Evolutionary conservation across 2,329 filamentous ascomycete genomes (phyloP).

Genomic region (Cucurbitaria berberidis): DNA sequence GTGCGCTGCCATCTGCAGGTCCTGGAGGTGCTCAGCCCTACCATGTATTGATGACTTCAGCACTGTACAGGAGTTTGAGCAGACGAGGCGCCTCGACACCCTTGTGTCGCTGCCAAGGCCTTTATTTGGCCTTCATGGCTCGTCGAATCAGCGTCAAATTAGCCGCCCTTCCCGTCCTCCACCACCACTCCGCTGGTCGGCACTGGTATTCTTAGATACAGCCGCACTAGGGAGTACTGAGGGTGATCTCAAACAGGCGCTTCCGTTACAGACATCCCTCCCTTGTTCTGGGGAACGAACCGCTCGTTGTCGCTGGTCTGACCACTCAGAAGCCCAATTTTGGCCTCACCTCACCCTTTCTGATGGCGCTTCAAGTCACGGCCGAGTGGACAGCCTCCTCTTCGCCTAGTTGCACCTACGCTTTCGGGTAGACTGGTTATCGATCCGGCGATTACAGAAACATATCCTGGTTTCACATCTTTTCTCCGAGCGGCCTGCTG

Average conservation of each 20-base stretch:
- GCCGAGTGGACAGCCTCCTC: conserved; percentile 38
- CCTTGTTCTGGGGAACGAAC: conserved; percentile 33
- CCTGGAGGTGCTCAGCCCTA: conserved; percentile 39
- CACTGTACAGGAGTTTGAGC: conserved; percentile 16
- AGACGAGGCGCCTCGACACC: conserved; percentile 19
- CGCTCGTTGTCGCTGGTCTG: conserved; percentile 29
- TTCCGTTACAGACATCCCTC: conserved; percentile 33
- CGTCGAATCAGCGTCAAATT: conserved; percentile 39
- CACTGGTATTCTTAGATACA: conserved; percentile 45
- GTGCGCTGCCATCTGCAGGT: conserved; percentile 27
- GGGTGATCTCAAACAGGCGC: conserved; percentile 46
- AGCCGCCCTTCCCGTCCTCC: conserved; percentile 38
- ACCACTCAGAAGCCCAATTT: conserved; percentile 41
- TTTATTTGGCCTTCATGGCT: conserved; percentile 29
- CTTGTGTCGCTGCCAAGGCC: conserved; percentile 30
- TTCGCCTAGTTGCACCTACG: conserved; percentile 38
- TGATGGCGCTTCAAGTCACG: conserved; percentile 39
- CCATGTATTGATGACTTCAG: conserved; percentile 36
- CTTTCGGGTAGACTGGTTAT: conserved; percentile 34
- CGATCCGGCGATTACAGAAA: conserved; percentile 50
- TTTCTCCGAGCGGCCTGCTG: conserved; percentile 44
- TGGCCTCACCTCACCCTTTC: conserved; percentile 35
- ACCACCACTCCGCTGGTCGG: conserved; percentile 27
- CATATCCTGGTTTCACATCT: conserved; percentile 47
- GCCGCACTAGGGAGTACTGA: conserved; percentile 37